These are phyloP conservation scores for Rhodotorula sphaerocarpa DNA, from an alignment of 768 basidiomycete species.

Conservation along the genomic window DNA sequence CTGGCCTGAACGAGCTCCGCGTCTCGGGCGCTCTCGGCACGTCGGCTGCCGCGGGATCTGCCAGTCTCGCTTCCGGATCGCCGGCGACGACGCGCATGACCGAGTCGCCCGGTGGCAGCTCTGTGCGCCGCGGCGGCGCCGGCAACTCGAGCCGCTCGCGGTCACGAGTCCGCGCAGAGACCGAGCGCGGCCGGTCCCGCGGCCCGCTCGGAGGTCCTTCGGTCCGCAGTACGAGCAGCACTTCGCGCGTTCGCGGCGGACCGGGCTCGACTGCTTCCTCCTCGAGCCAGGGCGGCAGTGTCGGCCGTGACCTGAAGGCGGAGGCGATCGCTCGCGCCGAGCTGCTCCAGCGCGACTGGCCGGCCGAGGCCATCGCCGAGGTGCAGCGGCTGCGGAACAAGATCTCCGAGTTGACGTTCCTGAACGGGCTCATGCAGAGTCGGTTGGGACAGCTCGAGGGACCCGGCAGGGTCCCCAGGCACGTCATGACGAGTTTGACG, in stretches of 20 bases:
- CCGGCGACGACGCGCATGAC: conserved; percentile 1
- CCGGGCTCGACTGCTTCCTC: neutral
- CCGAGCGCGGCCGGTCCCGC: conserved; percentile 19
- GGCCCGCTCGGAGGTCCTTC: conserved; percentile 9
- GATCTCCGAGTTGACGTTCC: conserved; percentile 36
- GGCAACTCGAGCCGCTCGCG: conserved; percentile 10
- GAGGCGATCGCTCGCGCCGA: neutral
- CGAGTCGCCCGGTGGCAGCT: neutral
- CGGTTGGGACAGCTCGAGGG: conserved; percentile 32
- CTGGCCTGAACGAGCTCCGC: conserved; percentile 26
- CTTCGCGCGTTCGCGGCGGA: neutral
- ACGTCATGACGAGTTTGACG: conserved; percentile 22
- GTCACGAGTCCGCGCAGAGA: conserved; percentile 18
- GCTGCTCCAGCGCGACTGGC: conserved; percentile 11
- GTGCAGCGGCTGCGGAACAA: conserved; percentile 28
- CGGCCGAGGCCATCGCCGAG: conserved; percentile 25
- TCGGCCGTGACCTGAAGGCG: neutral
- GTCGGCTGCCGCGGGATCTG: no score
- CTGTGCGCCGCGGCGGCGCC: neutral
- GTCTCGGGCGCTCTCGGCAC: conserved; percentile 9
- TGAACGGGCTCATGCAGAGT: conserved; percentile 35
- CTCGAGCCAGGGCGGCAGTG: neutral
- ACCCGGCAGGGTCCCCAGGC: conserved; percentile 19
- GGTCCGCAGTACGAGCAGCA: neutral
- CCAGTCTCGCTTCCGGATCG: neutral